Base-by-base conservation (phyloP, 2,329 filamentous ascomycete genomes). In the Trichoderma harzianum region DNA sequence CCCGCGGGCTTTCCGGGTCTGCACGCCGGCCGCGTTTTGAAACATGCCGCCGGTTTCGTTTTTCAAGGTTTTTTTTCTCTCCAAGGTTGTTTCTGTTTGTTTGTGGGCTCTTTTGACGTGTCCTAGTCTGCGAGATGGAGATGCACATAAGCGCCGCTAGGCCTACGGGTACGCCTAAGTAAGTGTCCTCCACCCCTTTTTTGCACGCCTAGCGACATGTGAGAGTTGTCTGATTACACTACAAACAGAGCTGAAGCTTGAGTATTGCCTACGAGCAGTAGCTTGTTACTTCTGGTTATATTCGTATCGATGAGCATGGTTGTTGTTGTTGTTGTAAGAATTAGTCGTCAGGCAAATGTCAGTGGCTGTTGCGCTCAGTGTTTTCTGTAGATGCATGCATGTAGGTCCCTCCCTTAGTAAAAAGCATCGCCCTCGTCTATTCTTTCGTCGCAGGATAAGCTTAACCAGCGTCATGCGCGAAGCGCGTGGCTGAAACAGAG, bases 101-200 rank as follows among this genome's bases (percentile, higher is more conserved):
- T 53, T 65, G 39, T 64, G 24, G 60, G 34, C 36, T 63, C 24
- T 63, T 63, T 62, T 62, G 58, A 62, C 58, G 58, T 62, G 58
- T 34, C 58, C 58, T 28, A 26, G 34, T 7, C 24, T 43, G 7
- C 11, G 32, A 36, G 34, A 36, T 16, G 16, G 24, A 39, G 36
- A 43, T 63, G 60, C 34, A 63, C 60, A 39, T 63, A 63, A 63
- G 60, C 60, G 60, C 60, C 34, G 34, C 36, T 30, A 43, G 16
- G 26, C 60, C 60, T 39, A 63, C 16, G 57, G 28, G 57, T 34
- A 57, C 55, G 55, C 55, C 55, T 14, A 21, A 24, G 28, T 62
- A 34, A 36, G 12, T 63, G 21, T 47, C 21, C 36, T 18, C 1
- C 7, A 1, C 60, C 60, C 60, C 34, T 21, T 43, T 63, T 43